Percentiles rank a stretch among this genome's conserved stretches.
These are phyloP conservation scores for Phellopilus nigrolimitatus DNA, from an alignment of 1,284 basidiomycete species.

Conservation along the genomic window DNA sequence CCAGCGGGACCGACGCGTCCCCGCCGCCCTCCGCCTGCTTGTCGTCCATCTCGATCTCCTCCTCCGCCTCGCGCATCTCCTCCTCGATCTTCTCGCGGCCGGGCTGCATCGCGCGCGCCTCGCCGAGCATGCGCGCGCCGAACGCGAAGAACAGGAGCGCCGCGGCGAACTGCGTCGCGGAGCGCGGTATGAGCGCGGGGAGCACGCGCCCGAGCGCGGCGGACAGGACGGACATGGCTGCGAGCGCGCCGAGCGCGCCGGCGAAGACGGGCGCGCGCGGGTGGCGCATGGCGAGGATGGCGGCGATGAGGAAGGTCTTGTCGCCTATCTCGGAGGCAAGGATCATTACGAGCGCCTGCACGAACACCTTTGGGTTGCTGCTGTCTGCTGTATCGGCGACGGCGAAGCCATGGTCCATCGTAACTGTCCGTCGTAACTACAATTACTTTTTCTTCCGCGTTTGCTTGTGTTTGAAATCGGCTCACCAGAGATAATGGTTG, in stretches of 20 bases:
- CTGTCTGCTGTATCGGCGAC: too few relatives aligned
- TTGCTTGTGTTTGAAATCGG: too few relatives aligned
- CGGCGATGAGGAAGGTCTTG: slow-evolving; percentile 97
- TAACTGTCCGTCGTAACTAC: neutral
- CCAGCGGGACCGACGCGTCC: slow-evolving; percentile 42
- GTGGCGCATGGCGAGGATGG: slow-evolving; percentile 95
- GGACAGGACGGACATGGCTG: slow-evolving; percentile 90
- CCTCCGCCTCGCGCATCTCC: slow-evolving; percentile 89
- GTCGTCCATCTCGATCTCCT: slow-evolving; percentile 78
- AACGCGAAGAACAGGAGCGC: slow-evolving; percentile 83
- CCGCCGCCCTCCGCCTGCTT: slow-evolving; percentile 43
- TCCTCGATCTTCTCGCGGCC: slow-evolving; percentile 82
- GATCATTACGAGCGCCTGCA: slow-evolving; percentile 83
- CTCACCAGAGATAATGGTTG: too few relatives aligned
- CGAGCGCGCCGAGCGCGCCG: slow-evolving; percentile 85
- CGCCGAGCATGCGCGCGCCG: slow-evolving; percentile 80
- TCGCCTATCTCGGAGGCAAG: slow-evolving; percentile 92
- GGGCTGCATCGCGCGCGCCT: slow-evolving; percentile 71
- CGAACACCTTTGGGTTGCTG: slow-evolving; percentile 49
- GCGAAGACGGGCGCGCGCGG: slow-evolving; percentile 81
- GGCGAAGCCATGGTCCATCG: slow-evolving; percentile 16
- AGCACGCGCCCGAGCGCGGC: slow-evolving; percentile 85
- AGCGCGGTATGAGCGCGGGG: slow-evolving; percentile 75
- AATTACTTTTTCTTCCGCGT: too few relatives aligned
- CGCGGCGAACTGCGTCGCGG: slow-evolving; percentile 76